Percentiles rank a stretch among this genome's conserved stretches.
Conservation (phyloP, 2,329 filamentous ascomycete species). For the Phaeosphaeriaceae sp. region DNA sequence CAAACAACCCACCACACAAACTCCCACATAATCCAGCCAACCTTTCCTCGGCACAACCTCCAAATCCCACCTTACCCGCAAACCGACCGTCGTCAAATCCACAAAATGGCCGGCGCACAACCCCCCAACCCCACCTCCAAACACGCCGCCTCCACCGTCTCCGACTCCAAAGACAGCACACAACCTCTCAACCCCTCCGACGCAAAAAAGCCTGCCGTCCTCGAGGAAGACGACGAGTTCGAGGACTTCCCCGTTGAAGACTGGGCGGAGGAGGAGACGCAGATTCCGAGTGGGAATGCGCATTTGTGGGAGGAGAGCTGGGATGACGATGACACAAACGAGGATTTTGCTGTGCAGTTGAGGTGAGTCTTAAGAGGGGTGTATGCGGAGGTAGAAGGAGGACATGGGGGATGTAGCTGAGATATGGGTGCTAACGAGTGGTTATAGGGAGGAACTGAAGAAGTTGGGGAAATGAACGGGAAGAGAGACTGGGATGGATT, state of each 20-base stretch:
- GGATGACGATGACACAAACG: constrained; percentile 97
- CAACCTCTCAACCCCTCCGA: constrained; percentile 48
- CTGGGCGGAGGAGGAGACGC: constrained; percentile 91
- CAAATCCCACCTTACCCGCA: background rate
- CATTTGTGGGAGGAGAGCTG: constrained; percentile 99
- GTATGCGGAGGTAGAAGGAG: no score
- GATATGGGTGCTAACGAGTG: constrained; percentile 5
- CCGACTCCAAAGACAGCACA: constrained; percentile 48
- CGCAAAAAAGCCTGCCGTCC: constrained; percentile 67
- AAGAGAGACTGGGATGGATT: background rate
- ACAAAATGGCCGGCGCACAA: constrained; percentile 55
- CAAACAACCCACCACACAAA: constrained; percentile 1
- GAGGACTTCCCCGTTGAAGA: constrained; percentile 99
- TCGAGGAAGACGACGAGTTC: constrained; percentile 98
- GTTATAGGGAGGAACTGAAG: constrained; percentile 82
- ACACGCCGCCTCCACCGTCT: constrained; percentile 51
- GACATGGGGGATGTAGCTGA: background rate
- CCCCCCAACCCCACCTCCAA: constrained; percentile 31
- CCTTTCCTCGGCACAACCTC: no score
- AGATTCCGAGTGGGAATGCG: constrained; percentile 76
- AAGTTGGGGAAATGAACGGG: constrained; percentile 76
- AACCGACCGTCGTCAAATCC: no score
- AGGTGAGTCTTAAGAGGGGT: constrained; percentile 64
- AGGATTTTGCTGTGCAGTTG: constrained; percentile 94
- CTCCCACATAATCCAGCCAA: background rate